Base-by-base conservation (phyloP, 192 early-diverging fungal species). In the Funneliformis geosporum region DNA sequence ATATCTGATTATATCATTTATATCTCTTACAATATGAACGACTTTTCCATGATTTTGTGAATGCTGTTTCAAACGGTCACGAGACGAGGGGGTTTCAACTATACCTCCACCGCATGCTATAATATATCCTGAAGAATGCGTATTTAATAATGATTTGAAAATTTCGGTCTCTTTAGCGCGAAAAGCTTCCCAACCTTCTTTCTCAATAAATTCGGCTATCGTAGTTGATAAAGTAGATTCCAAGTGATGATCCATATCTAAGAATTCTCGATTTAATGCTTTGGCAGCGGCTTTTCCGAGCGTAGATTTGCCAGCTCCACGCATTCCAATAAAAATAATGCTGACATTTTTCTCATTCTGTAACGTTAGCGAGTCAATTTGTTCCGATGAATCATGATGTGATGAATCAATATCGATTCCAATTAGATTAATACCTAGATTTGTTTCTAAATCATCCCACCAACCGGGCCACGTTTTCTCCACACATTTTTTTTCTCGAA, bases 401-500 rank as follows among this genome's bases (percentile, higher is more conserved):
- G 69, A 64, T 67, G 83, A 65, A 33, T 84, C 87, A 42, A 83
- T 83, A 82, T 93, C 88, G 44, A 89, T 64, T 69, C 93, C 94
- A 7, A 86, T 80, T 5, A 85, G 80, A 8, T 85, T 84, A 8
- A 92, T 92, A 27, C 92, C 92, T 50, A 99, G 85, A 33, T 90
- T 90, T 78, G 91, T 88, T 64, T 94, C 93, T 11, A 99, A 86
- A 59, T 94, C 91, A 76, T 99, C 97, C 98, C 98, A 99, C 98
- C 98, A 99, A 67, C 87, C 90, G 33, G 98, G 98, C 98, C 98
- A 99, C 1, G 98, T 99, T 88, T 99, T 99, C 82, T 96, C 98
- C 7, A 98, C 97, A 83, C 98, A 99, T 80, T 96, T 94, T 83
- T 96, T 96, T 84, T 99, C 98, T 72, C 88, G 90, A 70, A 99